Conservation (phyloP, 202 grass and related monocot genomes). For the Alloteropsis angusta region DNA sequence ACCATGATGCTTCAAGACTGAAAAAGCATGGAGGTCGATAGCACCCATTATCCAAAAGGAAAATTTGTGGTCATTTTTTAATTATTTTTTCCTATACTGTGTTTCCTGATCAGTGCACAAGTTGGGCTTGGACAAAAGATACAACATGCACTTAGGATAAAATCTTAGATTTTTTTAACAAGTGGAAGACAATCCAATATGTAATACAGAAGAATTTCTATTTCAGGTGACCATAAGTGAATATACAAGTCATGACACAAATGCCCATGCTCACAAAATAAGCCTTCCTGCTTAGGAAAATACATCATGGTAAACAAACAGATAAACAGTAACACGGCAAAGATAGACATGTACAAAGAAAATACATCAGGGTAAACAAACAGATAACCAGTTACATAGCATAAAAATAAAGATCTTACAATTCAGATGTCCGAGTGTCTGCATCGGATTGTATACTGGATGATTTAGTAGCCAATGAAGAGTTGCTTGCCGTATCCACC, state of each 20-base stretch:
- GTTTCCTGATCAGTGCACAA: background rate
- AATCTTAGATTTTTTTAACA: background rate
- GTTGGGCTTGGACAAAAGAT: background rate
- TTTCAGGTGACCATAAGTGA: background rate
- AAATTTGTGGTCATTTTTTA: background rate
- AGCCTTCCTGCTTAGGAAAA: slow-evolving; percentile 1
- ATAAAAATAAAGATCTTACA: slow-evolving; percentile 51
- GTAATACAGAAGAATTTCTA: background rate
- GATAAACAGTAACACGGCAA: slow-evolving; percentile 2
- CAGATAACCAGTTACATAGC: background rate
- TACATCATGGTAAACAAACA: slow-evolving; percentile 12
- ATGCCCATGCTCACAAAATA: background rate
- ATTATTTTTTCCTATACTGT: background rate
- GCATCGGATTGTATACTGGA: slow-evolving; percentile 56
- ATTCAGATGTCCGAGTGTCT: slow-evolving; percentile 37
- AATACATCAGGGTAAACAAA: slow-evolving; percentile 13
- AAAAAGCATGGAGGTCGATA: background rate
- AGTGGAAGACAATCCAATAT: background rate
- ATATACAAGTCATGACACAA: background rate
- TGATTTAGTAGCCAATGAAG: slow-evolving; percentile 48
- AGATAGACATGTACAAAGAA: background rate
- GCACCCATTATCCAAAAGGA: background rate
- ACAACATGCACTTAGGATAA: background rate
- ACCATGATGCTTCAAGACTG: background rate
- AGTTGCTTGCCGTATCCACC: slow-evolving; percentile 37